Evolutionary conservation across 441 rosid species (phyloP), one percentile per base, ranked within the genome.

Genomic region (Viola pubescens): DNA sequence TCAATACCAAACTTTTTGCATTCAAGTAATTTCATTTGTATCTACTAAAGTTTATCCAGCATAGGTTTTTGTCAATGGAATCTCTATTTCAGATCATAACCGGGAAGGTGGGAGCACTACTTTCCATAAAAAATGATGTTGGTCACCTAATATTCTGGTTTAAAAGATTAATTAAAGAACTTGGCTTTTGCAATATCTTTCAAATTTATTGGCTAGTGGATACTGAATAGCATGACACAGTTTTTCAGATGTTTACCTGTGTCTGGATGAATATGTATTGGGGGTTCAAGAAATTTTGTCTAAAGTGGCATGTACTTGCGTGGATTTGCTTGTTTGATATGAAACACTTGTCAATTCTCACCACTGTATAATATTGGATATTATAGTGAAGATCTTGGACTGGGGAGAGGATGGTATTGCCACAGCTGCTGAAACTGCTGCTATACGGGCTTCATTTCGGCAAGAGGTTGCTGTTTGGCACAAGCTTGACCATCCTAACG

Each of bases 381-480:
- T 71, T 56, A 37, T 68, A 87, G 95, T 87, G 74, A 87, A 87
- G 70, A 74, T 87, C 42, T 77, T 87, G 78, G 86, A 89, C 71
- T 92, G 97, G 98, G 98, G 94, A 3, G 94, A 89, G 70, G 91
- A 89, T 68, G 89, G 94, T 61, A 61, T 77, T n/a, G 82, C 85
- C 7, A 82, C 95, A 56, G 14, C 75, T 16, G 84, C 89, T 50
- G 98, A 86, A 81, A 86, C 88, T 44, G 79, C 87, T 54, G 73
- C 88, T 57, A 45, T 78, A 56, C 82, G 91, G 42, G 77, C 86
- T 72, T 83, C 91, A 12, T 91, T 91, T 65, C 75, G 46, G 70
- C 90, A 89, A 74, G 98, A 92, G 67, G 98, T 92, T 66, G 82
- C 88, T 58, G 98, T 92, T 67, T 92, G 98, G 98, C 87, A 92